Evolutionary conservation across 306 rosid genomes (phyloP), one percentile per base, ranked within the genome.

Genomic region (Hippophae tibetana): DNA sequence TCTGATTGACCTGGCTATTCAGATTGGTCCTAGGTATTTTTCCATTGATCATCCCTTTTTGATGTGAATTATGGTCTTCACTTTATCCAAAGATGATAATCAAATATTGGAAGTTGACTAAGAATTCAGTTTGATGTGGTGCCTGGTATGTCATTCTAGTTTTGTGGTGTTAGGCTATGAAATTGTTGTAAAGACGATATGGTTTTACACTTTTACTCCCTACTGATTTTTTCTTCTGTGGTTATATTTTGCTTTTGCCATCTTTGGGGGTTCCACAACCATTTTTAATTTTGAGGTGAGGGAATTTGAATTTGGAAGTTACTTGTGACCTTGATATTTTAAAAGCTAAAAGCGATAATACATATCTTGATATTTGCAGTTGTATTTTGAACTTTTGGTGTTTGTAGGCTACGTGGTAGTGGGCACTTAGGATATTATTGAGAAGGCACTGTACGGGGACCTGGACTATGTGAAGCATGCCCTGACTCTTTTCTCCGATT

Each of bases 381-480:
- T 90, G 76, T 90, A 90, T 42, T 87, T 90, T 47, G 98, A 96
- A 42, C 98, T 90, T 13, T 50, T 90, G 81, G 69, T 90, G 42
- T 90, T 90, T 11, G 86, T 81, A 47, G 96, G 96, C 45, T 90
- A 79, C 72, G 48, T 83, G 55, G 61, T 90, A 10, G 86, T 87
- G 5, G 98, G 87, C 76, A 90, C 96, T 43, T 92, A 92, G 52
- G 89, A 92, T 52, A 83, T 92, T 62, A 81, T 92, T 41, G 96
- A 92, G 75, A 85, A 66, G 69, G 96, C 98, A 5, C 96, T 87
- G 61, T 45, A 45, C 0, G 98, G 95, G 27, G 96, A 90, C 50
- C 47, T 79, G 75, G 98, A 90, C 49, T 81, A 85, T 58, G 95
- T 90, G 71, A 90, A 87, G 71, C 98, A 90, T 58, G 92, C 98